phyloP scores from a whole-genome alignment of 2,329 filamentous ascomycete species.

The Cladosporium oxysporum region DNA sequence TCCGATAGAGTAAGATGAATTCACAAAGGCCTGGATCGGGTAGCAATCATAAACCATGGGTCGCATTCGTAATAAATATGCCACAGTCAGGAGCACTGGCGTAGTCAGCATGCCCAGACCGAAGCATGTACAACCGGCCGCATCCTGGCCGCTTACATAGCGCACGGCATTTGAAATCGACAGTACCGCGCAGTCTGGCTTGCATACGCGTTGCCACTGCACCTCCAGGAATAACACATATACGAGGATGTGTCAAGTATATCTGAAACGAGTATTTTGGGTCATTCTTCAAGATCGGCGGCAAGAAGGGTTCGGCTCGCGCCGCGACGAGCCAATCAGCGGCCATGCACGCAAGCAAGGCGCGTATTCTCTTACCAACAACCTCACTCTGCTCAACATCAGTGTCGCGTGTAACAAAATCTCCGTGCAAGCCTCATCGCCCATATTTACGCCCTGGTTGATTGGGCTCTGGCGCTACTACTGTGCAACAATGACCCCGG shows the following conservation, averaged over 20 bases:
- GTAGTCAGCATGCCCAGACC: not conserved
- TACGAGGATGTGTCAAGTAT: not conserved
- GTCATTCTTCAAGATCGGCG: slow-evolving; percentile 2
- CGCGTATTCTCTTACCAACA: slow-evolving; percentile 5
- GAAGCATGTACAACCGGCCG: not conserved
- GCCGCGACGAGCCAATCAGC: not conserved
- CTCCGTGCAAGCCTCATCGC: not conserved
- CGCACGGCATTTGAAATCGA: not conserved
- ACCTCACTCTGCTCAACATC: slow-evolving; percentile 1
- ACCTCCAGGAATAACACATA: not conserved
- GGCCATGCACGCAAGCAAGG: not conserved
- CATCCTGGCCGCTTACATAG: not conserved
- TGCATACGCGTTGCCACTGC: not conserved
- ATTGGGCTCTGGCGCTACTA: not conserved
- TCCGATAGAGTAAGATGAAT: not conserved
- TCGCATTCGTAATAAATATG: not conserved
- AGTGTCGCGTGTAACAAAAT: not conserved
- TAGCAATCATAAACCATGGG: not conserved
- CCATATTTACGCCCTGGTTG: not conserved
- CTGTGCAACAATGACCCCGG: not conserved
- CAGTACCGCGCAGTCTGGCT: not conserved
- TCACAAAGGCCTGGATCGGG: not conserved
- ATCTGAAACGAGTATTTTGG: not conserved
- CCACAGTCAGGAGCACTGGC: not conserved
- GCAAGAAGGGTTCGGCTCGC: not conserved